Base-by-base conservation (phyloP, 192 early-diverging fungal species). In the Backusella parvicylindrica region DNA sequence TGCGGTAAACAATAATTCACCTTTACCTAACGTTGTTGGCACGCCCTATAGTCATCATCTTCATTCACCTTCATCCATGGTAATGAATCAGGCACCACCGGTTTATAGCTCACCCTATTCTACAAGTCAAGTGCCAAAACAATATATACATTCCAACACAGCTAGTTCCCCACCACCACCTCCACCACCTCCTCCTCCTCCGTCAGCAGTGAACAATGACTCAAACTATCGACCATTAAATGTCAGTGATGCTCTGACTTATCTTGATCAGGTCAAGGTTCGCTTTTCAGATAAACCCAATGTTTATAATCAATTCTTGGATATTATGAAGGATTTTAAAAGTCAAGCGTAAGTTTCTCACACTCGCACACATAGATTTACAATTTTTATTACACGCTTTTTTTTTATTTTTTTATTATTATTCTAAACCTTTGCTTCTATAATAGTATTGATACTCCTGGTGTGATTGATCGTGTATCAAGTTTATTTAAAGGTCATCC, bases 281-380 rank as follows among this genome's bases (percentile, higher is more conserved):
- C 92, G 95, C 78, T 99, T 99, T 76, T 85, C 89, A 41, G 91
- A 95, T 69, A 90, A 95, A 6, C 96, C 96, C 3, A 95, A 98
- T 66, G 96, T 99, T 5, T 99, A 99, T 84, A 99, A 98, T 75
- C 87, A 90, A 71, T 99, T 99, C 80, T 74, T 99, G 80, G 97
- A 98, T 76, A 99, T 99, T 40, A 99, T 99, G 98, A 98, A 98
- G 85, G 98, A 99, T 79, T 99, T 99, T 81, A 98, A 99, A 83
- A 93, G 94, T 76, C 96, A 97, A 79, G 87, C 83, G 93, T 95
- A 84, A 86, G 86, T 75, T 16, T 26, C 32, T 47, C 36, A 23
- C 60, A 15, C 47, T n/a, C 50, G 12, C 11, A 40, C 38, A 40
- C 38, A 40, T 8, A 38, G 12, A n/a, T n/a, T n/a, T n/a, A n/a